A percentile compares a stretch with the other conserved stretches of the same genome.
phyloP scores from a whole-genome alignment of 2,329 filamentous ascomycete species.

The Fusarium luffae region DNA sequence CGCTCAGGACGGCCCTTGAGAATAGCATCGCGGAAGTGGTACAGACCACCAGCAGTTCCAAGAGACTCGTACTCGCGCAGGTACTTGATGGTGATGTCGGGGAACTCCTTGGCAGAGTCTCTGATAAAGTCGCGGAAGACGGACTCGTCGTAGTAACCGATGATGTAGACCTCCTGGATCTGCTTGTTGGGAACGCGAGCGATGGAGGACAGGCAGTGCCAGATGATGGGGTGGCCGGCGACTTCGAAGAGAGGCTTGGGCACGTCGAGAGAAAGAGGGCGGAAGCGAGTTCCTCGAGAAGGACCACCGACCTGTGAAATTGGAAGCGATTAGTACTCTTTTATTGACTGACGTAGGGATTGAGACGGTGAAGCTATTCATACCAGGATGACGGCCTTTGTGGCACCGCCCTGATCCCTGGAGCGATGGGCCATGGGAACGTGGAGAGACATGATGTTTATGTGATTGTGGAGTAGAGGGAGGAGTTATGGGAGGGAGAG shows the following conservation, averaged over 20 bases:
- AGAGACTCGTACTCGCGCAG: slow-evolving; percentile 96
- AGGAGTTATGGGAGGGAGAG: background rate
- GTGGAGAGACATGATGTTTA: slow-evolving; percentile 63
- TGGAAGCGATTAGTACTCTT: slow-evolving; percentile 43
- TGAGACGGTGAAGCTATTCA: slow-evolving; percentile 28
- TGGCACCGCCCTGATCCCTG: slow-evolving; percentile 71
- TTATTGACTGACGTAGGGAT: background rate
- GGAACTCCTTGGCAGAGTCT: slow-evolving; percentile 84
- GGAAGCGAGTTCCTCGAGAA: slow-evolving; percentile 93
- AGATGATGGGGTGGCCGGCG: slow-evolving; percentile 97
- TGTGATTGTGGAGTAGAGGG: background rate
- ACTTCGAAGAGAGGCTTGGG: slow-evolving; percentile 99
- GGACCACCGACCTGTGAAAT: slow-evolving; percentile 84
- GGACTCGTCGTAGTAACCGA: slow-evolving; percentile 97
- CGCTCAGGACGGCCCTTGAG: slow-evolving; percentile 94
- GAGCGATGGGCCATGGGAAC: slow-evolving; percentile 62
- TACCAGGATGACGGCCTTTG: slow-evolving; percentile 96
- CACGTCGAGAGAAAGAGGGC: slow-evolving; percentile 92
- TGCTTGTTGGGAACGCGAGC: slow-evolving; percentile 82
- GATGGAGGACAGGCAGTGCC: slow-evolving; percentile 94
- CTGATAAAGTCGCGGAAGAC: slow-evolving; percentile 99
- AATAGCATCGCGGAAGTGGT: slow-evolving; percentile 99
- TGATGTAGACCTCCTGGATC: slow-evolving; percentile 95
- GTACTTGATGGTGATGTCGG: slow-evolving; percentile 87
- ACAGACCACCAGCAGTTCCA: slow-evolving; percentile 94